Evolutionary conservation across 805 yeast species (phyloP), one percentile per base, ranked within the genome.

Genomic region (Monosporozyma unispora): DNA sequence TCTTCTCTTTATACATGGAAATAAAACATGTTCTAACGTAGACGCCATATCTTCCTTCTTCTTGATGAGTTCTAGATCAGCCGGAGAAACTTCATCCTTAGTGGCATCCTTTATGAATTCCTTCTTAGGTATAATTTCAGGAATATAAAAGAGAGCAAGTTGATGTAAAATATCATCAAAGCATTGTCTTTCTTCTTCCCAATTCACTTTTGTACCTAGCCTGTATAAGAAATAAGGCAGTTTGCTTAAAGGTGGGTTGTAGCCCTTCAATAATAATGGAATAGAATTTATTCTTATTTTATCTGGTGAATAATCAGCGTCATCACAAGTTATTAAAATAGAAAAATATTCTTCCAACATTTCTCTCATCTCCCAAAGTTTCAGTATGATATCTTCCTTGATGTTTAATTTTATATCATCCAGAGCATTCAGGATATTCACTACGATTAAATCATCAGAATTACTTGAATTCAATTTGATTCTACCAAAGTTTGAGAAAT

Each of bases 341-440:
- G 76, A 71, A 62, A 90, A 93, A 57, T 93, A 93, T 56, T 90
- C 97, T 4, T 67, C 59, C 39, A 85, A 71, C 98, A 93, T 91
- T 3, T 81, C 88, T 18, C 68, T 69, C 90, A 86, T 84, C 0
- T 63, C 69, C 29, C 63, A 59, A 1, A 80, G 48, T 7, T 54
- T 56, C 3, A 51, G 49, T 0, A 70, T 42, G 0, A 67, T 59
- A 2, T 54, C 51, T 9, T 63, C 55, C 1, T 72, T 55, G 53
- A 53, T 48, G 2, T 54, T 54, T 12, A 53, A 54, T 1, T 54
- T 45, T 11, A 62, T 45, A 18, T 57, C 51, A 10, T 54, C 57
- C 16, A 64, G 50, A 2, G 48, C 48, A 10, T 53, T 23, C 22
- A 63, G 22, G 43, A 63, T 16, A n/a, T 56, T 50, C 7, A 31